These are phyloP conservation scores for Diaporthe citrichinensis DNA, from an alignment of 2,329 filamentous ascomycete species.

Conservation along the genomic window DNA sequence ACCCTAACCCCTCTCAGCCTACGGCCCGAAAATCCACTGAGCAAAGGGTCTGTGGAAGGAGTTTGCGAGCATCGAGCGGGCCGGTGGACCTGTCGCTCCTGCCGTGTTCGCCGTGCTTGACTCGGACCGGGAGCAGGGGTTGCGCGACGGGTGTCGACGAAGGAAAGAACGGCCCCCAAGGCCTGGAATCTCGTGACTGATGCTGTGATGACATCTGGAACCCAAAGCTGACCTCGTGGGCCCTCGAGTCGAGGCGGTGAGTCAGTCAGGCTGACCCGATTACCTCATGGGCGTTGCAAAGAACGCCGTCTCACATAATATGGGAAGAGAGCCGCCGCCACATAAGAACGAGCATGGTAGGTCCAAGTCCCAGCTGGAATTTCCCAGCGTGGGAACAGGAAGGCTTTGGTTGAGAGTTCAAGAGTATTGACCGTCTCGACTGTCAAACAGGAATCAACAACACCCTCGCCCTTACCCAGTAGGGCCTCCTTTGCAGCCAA, in stretches of 20 bases:
- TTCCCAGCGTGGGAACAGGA: not conserved
- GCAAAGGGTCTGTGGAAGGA: constrained; percentile 2
- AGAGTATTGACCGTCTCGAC: not conserved
- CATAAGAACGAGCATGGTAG: not conserved
- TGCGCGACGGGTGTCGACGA: not conserved
- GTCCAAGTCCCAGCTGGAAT: not conserved
- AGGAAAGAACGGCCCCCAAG: not conserved
- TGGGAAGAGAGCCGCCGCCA: not conserved
- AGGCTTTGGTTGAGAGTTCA: not conserved
- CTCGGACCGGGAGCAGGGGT: constrained; percentile 10
- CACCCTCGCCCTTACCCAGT: not conserved
- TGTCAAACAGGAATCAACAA: not conserved
- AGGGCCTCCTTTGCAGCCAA: constrained; percentile 1
- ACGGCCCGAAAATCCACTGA: not conserved
- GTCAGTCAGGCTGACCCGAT: constrained; percentile 7
- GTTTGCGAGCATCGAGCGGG: constrained; percentile 32
- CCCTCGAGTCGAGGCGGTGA: constrained; percentile 18
- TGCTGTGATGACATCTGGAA: not conserved
- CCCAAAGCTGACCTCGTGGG: not conserved
- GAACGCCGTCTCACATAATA: constrained; percentile 29
- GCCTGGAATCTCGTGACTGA: not conserved
- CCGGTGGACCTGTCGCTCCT: not conserved
- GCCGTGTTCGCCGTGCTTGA: not conserved
- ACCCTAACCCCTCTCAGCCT: not conserved
- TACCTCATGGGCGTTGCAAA: not conserved